These are phyloP conservation scores for Botryotinia calthae DNA, from an alignment of 2,329 filamentous ascomycete genomes.

Conservation along the genomic window DNA sequence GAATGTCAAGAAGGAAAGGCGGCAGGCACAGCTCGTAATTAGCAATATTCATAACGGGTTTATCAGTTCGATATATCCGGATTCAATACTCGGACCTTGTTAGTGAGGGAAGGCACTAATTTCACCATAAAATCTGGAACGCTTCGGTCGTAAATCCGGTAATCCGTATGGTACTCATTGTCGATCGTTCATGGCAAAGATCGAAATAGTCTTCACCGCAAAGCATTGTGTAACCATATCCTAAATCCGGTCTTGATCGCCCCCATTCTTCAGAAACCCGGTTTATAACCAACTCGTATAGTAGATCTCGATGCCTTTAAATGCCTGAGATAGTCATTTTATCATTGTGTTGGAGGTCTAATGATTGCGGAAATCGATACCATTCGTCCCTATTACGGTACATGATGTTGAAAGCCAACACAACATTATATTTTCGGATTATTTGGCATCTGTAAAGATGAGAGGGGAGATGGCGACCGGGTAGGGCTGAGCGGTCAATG, in stretches of 20 bases:
- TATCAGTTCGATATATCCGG: neutral
- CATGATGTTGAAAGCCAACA: neutral
- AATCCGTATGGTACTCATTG: neutral
- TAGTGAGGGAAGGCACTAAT: slow-evolving; percentile 1
- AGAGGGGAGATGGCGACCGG: slow-evolving; percentile 23
- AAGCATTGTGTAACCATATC: slow-evolving; percentile 10
- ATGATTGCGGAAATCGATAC: neutral
- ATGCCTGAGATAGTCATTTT: slow-evolving; percentile 2
- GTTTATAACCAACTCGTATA: neutral
- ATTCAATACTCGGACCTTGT: neutral
- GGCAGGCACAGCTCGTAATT: neutral
- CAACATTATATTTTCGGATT: slow-evolving; percentile 8
- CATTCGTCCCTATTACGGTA: slow-evolving; percentile 4
- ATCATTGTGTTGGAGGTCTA: neutral
- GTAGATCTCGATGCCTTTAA: slow-evolving; percentile 8
- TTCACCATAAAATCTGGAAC: neutral
- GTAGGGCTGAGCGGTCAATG: slow-evolving; percentile 30
- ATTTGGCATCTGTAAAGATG: slow-evolving; percentile 16
- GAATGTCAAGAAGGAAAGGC: neutral
- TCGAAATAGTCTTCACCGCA: slow-evolving; percentile 15
- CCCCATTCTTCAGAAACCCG: slow-evolving; percentile 7
- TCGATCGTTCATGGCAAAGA: slow-evolving; percentile 13
- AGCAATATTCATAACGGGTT: neutral
- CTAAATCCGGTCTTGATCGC: slow-evolving; percentile 9
- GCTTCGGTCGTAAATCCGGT: slow-evolving; percentile 9